Evolutionary conservation across 495 filamentous ascomycete genomes (phyloP).

Genomic region (Apiosordaria backusii): DNA sequence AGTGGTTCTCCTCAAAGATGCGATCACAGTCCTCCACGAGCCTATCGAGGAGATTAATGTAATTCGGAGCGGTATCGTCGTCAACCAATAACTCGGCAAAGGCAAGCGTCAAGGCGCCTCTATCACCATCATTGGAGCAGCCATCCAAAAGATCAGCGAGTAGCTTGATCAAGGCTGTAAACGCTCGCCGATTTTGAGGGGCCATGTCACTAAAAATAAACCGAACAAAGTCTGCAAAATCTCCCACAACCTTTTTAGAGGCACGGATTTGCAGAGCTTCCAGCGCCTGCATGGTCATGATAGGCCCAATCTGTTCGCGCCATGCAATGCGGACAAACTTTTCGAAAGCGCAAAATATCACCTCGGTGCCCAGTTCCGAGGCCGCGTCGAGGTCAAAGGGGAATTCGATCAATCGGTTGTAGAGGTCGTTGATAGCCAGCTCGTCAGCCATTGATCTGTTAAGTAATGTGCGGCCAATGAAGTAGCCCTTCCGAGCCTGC

Average conservation of each 20-base stretch:
- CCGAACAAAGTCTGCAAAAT: slow-evolving; percentile 85
- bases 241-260: slow-evolving; percentile 65
- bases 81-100: slow-evolving; percentile 85
- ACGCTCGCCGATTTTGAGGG: slow-evolving; percentile 87
- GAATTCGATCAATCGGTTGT: slow-evolving; percentile 80
- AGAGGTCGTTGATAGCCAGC: slow-evolving; percentile 81
- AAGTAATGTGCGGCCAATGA: slow-evolving; percentile 71
- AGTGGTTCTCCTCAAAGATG: slow-evolving; percentile 67
- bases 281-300: slow-evolving; percentile 63
- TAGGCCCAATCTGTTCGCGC: slow-evolving; percentile 80
- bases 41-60: slow-evolving; percentile 86
- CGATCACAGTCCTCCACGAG: slow-evolving; percentile 88
- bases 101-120: slow-evolving; percentile 82
- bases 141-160: slow-evolving; percentile 87
- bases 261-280: slow-evolving; percentile 70
- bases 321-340: slow-evolving; percentile 89
- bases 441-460: slow-evolving; percentile 70
- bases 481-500: slow-evolving; percentile 78
- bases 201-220: slow-evolving; percentile 72
- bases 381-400: slow-evolving; percentile 69
- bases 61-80: slow-evolving; percentile 72
- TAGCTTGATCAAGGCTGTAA: slow-evolving; percentile 78
- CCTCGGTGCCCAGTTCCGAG: slow-evolving; percentile 74
- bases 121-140: slow-evolving; percentile 90
- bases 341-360: slow-evolving; percentile 91